Percentiles rank a stretch among this genome's conserved stretches.
Conservation (phyloP, 257 asterid genomes). For the Solanum etuberosum region DNA sequence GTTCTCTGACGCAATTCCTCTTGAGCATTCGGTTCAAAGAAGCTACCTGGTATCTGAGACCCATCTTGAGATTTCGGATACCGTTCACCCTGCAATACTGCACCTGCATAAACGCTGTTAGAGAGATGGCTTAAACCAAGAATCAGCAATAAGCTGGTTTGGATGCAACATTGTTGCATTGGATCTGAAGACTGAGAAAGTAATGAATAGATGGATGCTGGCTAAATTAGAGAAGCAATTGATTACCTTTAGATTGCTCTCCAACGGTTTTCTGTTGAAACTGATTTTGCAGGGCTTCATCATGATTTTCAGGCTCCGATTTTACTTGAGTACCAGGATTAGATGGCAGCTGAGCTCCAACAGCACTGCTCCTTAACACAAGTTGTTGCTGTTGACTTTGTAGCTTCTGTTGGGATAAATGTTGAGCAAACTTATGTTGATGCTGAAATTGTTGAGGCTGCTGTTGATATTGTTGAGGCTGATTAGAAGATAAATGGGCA, state of each 20-base stretch:
- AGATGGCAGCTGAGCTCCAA: slow-evolving; percentile 39
- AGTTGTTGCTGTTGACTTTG: slow-evolving; percentile 54
- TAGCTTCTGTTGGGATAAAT: slow-evolving; percentile 46
- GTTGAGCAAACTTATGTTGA: slow-evolving; percentile 37
- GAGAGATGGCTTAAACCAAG: slow-evolving; percentile 40
- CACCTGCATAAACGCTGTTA: slow-evolving; percentile 37
- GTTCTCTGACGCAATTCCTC: slow-evolving; percentile 50
- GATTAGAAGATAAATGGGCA: slow-evolving; percentile 40
- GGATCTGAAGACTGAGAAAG: slow-evolving; percentile 46
- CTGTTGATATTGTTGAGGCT: slow-evolving; percentile 45
- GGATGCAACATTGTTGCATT: slow-evolving; percentile 43
- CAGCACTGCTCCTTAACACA: slow-evolving; percentile 38
- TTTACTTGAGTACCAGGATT: slow-evolving; percentile 38
- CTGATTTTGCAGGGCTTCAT: slow-evolving; percentile 47
- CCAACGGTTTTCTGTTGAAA: slow-evolving; percentile 38
- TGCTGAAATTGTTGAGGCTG: slow-evolving; percentile 59
- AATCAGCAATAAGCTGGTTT: slow-evolving; percentile 39
- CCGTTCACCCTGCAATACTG: slow-evolving; percentile 42
- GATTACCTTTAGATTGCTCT: slow-evolving; percentile 45
- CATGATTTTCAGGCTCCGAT: slow-evolving; percentile 37
- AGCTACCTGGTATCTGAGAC: slow-evolving; percentile 34
- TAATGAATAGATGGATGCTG: slow-evolving; percentile 34
- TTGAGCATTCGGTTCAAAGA: slow-evolving; percentile 34
- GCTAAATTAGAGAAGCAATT: slow-evolving; percentile 32
- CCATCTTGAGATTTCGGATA: slow-evolving; percentile 50